Conservation (phyloP, 1,284 basidiomycete genomes). For the Blastosporella zonata region DNA sequence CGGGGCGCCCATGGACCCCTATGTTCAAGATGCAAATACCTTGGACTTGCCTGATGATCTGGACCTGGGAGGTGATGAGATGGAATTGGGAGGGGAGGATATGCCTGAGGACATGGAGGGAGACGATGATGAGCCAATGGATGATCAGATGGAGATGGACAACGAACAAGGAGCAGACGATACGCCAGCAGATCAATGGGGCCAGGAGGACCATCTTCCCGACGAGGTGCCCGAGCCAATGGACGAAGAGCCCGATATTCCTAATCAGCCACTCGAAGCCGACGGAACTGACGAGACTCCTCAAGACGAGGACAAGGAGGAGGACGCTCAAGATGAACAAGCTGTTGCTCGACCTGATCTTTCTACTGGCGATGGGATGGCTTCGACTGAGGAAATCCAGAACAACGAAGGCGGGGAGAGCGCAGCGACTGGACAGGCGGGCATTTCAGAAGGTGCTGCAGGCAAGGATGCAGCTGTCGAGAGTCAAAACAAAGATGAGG, state of each 20-base stretch:
- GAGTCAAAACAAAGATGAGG: constrained; percentile 26
- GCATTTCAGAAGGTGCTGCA: constrained; percentile 27
- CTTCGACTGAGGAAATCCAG: constrained; percentile 29
- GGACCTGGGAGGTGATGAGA: constrained; percentile 66
- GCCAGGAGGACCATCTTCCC: constrained; percentile 41
- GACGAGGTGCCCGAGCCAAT: constrained; percentile 29
- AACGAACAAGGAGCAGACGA: constrained; percentile 34
- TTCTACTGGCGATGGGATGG: constrained; percentile 34
- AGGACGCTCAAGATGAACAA: constrained; percentile 35
- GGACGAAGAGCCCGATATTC: constrained; percentile 34
- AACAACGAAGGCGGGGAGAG: constrained; percentile 29
- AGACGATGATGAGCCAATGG: constrained; percentile 41
- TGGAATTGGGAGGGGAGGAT: constrained; percentile 41
- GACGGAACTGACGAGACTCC: constrained; percentile 13
- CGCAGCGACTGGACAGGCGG: constrained; percentile 30
- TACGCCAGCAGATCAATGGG: constrained; percentile 40
- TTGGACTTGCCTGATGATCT: constrained; percentile 86
- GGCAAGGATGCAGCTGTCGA: constrained; percentile 29
- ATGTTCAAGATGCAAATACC: constrained; percentile 72
- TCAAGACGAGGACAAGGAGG: constrained; percentile 22
- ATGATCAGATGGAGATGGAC: constrained; percentile 23
- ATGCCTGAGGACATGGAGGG: constrained; percentile 38
- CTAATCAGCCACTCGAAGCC: constrained; percentile 34
- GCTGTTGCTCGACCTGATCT: constrained; percentile 39
- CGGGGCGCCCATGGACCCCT: constrained; percentile 71